phyloP scores from a whole-genome alignment of 768 basidiomycete genomes.

The Suillus weaverae region DNA sequence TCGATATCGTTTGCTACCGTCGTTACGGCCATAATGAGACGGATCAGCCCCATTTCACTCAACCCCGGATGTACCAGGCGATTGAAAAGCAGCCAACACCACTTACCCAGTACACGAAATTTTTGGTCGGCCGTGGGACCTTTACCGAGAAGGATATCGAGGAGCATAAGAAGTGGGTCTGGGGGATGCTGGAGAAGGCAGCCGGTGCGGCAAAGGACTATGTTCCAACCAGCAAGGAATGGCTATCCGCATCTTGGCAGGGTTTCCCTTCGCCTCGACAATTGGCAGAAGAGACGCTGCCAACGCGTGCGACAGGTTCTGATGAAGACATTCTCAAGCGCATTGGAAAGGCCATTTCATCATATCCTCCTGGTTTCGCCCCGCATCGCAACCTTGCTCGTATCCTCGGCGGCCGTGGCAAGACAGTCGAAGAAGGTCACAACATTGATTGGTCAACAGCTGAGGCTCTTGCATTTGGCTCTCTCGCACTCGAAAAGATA shows the following conservation, averaged over 20 bases:
- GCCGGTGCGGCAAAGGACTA: conserved; percentile 95
- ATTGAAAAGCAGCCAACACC: conserved; percentile 93
- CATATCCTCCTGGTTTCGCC: conserved; percentile 81
- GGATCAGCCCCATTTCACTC: conserved; percentile 98
- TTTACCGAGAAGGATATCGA: conserved; percentile 97
- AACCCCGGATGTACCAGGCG: conserved; percentile 97
- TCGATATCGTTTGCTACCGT: conserved; percentile 98
- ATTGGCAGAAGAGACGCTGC: conserved; percentile 88
- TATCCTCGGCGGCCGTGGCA: conserved; percentile 84
- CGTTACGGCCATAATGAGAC: conserved; percentile 99
- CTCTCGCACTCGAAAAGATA: conserved; percentile 88
- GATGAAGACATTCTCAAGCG: conserved; percentile 74
- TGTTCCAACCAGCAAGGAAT: conserved; percentile 91
- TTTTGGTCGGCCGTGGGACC: conserved; percentile 85
- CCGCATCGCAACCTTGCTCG: conserved; percentile 93
- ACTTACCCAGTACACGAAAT: conserved; percentile 88
- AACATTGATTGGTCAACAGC: conserved; percentile 99
- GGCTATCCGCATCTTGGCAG: conserved; percentile 97
- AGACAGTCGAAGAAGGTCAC: conserved; percentile 85
- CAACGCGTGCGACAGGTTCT: conserved; percentile 85
- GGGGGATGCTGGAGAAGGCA: conserved; percentile 98
- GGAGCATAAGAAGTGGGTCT: conserved; percentile 99
- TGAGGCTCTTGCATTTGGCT: conserved; percentile 94
- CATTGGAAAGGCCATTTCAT: conserved; percentile 85
- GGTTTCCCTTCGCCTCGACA: conserved; percentile 98